Base-by-base conservation (phyloP, 805 yeast species). In the Yarrowia sp. region DNA sequence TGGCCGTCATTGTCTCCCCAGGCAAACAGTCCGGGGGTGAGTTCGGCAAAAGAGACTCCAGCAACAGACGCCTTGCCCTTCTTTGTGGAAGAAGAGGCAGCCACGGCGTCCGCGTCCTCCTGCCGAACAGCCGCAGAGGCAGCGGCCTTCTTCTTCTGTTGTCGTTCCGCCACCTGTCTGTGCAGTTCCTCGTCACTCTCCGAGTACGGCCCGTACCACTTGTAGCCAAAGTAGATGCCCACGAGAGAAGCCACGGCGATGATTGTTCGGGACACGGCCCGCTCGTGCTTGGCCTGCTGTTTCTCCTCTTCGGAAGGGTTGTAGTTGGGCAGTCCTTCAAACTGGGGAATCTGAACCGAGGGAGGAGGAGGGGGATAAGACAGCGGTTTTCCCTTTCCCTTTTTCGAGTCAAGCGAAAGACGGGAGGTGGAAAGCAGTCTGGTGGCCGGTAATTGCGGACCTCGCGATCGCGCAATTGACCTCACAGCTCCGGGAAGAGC, bases 1-100 rank as follows among this genome's bases (percentile, higher is more conserved):
- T 76, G 75, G 50, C 78, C 72, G 36, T 76, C 67, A 73, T 87
- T 86, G 70, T 81, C 82, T 61, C 93, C 94, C 84, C 91, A 87
- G 15, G 84, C 73, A 71, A 87, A 88, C 9, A 89, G 77, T 9
- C 92, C 90, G 0, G 88, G 88, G 3, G 79, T 80, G 0, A 76
- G 70, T 6, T 83, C 77, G 47, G 53, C 66, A 17, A 61, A 61
- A 1, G 66, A 47, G 24, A 61, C 66, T 1, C 55, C 55, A 9
- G 66, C 17, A 13, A 61, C 39, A 1, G 55, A 19, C 4, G 66
- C 19, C 13, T 46, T 61, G n/a, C 38, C 55, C 19, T 42, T 58
- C 30, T 24, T n/a, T 2, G 15, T 9, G 10, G 52, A 15, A 13
- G 65, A 6, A 46, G 50, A 30, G 9, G 33, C 50, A 20, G 50